Evolutionary conservation across 2,329 filamentous ascomycete species (phyloP).

Genomic region (Cladosporium sp.): DNA sequence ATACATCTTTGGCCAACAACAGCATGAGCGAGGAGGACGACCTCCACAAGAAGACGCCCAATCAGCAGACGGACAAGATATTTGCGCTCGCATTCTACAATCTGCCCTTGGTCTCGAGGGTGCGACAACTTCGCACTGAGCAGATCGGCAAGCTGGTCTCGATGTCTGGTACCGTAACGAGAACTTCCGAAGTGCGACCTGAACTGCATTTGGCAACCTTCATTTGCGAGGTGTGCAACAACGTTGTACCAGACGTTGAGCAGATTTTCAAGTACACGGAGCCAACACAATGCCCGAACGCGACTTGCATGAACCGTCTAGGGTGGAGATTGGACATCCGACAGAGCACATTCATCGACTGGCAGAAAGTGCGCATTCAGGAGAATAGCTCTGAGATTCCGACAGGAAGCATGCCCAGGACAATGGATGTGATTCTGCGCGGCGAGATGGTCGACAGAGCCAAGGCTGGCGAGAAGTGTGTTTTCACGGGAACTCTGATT

Average conservation of each 20-base stretch:
- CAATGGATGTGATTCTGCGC: conserved; percentile 92
- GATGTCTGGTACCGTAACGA: conserved; percentile 92
- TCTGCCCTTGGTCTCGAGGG: conserved; percentile 75
- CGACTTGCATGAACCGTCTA: conserved; percentile 75
- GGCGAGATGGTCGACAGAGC: conserved; percentile 97
- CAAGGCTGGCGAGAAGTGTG: conserved; percentile 96
- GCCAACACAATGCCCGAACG: conserved; percentile 89
- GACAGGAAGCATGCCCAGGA: conserved; percentile 96
- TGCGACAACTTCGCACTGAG: conserved; percentile 76
- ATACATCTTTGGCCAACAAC: conserved; percentile 53
- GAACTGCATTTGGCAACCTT: conserved; percentile 92
- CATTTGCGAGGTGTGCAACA: conserved; percentile 79
- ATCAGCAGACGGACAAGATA: conserved; percentile 95
- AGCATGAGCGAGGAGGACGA: conserved; percentile 55
- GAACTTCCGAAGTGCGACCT: conserved; percentile 93
- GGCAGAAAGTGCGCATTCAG: conserved; percentile 97
- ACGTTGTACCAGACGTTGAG: conserved; percentile 81
- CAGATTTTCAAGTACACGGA: conserved; percentile 98
- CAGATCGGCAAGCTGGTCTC: conserved; percentile 92
- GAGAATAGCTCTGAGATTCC: conserved; percentile 98
- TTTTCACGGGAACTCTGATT: conserved; percentile 93
- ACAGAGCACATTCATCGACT: conserved; percentile 96
- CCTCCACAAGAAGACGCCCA: conserved; percentile 66
- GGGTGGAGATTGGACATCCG: conserved; percentile 97
- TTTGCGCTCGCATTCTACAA: conserved; percentile 94